These are phyloP conservation scores for Adansonia gregorii DNA, from an alignment of 441 rosid species.

Conservation along the genomic window DNA sequence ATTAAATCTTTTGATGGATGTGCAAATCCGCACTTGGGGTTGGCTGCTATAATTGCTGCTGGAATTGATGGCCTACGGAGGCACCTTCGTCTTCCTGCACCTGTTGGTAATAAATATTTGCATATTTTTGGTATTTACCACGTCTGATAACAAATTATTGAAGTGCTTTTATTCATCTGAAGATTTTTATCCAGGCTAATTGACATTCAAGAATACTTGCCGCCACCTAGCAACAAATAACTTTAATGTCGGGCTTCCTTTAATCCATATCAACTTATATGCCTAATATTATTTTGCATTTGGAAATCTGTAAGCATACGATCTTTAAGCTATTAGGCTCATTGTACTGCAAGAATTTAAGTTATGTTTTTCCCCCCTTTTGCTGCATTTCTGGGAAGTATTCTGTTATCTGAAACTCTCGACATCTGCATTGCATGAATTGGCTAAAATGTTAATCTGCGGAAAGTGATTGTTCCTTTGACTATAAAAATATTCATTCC, in stretches of 20 bases:
- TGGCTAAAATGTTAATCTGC: not conserved
- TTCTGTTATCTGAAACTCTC: not conserved
- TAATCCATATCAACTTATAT: not conserved
- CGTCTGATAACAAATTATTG: not conserved
- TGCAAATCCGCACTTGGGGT: slow-evolving; percentile 83
- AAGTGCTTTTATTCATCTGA: not conserved
- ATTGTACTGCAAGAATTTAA: not conserved
- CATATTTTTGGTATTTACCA: slow-evolving; percentile 8
- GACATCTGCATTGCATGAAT: not conserved
- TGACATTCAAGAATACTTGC: not conserved
- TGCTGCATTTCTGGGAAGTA: too few species aligned
- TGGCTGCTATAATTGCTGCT: slow-evolving; percentile 76
- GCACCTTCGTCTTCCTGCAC: slow-evolving; percentile 72
- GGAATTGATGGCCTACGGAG: slow-evolving; percentile 89
- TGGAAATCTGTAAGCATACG: not conserved
- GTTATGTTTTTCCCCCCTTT: not conserved
- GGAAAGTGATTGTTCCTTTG: slow-evolving; percentile 14
- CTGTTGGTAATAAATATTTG: slow-evolving; percentile 55
- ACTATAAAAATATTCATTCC: slow-evolving; percentile 5
- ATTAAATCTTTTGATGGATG: slow-evolving; percentile 88
- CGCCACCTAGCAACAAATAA: slow-evolving; percentile 8
- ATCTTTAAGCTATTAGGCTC: not conserved
- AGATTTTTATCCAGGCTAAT: not conserved
- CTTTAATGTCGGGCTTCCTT: not conserved
- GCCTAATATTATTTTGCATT: not conserved